Conservation (phyloP, 2,329 filamentous ascomycete species). For the Fusarium xylarioides region DNA sequence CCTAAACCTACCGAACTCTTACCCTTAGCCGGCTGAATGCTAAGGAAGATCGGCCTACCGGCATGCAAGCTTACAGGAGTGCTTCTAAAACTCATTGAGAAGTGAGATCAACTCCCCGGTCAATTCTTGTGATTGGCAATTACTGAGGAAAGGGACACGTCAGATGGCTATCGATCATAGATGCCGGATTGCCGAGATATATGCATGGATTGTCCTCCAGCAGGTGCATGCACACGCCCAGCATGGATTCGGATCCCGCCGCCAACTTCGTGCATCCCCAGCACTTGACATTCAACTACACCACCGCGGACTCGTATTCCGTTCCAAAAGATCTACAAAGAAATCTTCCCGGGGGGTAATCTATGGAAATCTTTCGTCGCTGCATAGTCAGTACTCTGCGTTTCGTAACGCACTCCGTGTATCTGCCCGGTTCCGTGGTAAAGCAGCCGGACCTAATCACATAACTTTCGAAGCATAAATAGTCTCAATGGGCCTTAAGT, state of each 20-base stretch:
- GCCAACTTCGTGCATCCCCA: too few relatives aligned
- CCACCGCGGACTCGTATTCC: accelerated
- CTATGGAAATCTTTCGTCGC: accelerated
- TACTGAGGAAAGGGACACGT: accelerated
- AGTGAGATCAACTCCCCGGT: neutral
- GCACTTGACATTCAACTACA: neutral
- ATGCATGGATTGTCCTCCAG: neutral
- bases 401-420: too few relatives aligned
- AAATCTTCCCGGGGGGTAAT: too few relatives aligned
- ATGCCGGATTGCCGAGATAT: neutral
- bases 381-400: accelerated
- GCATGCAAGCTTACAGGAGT: neutral
- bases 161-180: neutral
- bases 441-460: neutral
- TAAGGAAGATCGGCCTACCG: accelerated
- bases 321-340: neutral
- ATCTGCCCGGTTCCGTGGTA: neutral
- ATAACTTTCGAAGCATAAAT: neutral
- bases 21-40: neutral
- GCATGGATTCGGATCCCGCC: neutral
- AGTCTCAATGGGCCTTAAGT: neutral
- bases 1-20: neutral
- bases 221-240: neutral
- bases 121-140: accelerated
- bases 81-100: too few relatives aligned